phyloP scores from a whole-genome alignment of 2,329 filamentous ascomycete genomes.

The Clathrospora elynae region DNA sequence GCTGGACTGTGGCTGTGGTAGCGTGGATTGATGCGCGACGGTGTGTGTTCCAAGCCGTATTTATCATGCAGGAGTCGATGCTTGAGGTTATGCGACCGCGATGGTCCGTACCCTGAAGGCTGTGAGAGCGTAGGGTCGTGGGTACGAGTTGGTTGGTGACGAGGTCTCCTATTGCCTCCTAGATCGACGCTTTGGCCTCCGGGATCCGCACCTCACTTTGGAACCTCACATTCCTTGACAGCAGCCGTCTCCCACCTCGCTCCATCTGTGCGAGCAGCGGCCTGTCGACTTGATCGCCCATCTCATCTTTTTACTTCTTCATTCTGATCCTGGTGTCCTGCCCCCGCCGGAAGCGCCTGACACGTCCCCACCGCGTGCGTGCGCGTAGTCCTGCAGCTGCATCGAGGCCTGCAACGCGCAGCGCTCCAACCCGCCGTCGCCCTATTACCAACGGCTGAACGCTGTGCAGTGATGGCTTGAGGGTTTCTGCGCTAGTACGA shows the following conservation, averaged over 20 bases:
- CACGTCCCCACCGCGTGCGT: slow-evolving; percentile 34
- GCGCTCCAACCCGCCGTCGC: slow-evolving; percentile 13
- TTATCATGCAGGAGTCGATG: slow-evolving; percentile 3
- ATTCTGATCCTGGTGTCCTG: slow-evolving; percentile 5
- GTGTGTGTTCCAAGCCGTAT: background rate
- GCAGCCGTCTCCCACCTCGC: slow-evolving; percentile 31
- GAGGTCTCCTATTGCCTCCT: slow-evolving; percentile 22
- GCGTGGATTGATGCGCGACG: slow-evolving; percentile 19
- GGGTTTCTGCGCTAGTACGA: slow-evolving; percentile 29
- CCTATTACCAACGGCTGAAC: slow-evolving; percentile 21
- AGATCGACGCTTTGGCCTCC: slow-evolving; percentile 17
- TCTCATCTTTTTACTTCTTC: slow-evolving; percentile 17
- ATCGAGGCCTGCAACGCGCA: slow-evolving; percentile 25
- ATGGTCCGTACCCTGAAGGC: slow-evolving; percentile 5
- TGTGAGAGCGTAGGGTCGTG: slow-evolving; percentile 15
- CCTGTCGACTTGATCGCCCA: slow-evolving; percentile 18
- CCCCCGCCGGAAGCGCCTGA: slow-evolving; percentile 16
- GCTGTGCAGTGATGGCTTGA: slow-evolving; percentile 36
- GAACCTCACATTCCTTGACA: slow-evolving; percentile 32
- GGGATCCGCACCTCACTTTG: slow-evolving; percentile 22
- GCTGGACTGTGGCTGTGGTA: too few relatives aligned
- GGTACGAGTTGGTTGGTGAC: slow-evolving; percentile 23
- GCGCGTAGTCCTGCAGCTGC: slow-evolving; percentile 36
- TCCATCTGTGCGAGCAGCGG: slow-evolving; percentile 27
- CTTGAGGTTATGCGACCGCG: slow-evolving; percentile 22